phyloP scores from a whole-genome alignment of 2,329 filamentous ascomycete species.

The Ophiosphaerella narmari region DNA sequence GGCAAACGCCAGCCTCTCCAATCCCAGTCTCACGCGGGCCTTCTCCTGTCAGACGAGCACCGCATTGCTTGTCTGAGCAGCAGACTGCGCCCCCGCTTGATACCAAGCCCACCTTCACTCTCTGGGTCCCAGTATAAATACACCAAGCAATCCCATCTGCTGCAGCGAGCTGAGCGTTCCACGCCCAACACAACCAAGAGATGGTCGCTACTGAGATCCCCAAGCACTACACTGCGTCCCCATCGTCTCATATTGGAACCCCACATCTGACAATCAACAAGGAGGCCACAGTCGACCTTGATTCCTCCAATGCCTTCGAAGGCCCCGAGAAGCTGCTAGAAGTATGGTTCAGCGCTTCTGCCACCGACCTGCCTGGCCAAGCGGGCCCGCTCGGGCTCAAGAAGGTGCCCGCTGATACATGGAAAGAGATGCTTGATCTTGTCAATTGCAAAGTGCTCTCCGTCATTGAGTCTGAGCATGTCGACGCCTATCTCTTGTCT shows the following conservation, averaged over 20 bases:
- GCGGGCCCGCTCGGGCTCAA: slow-evolving; percentile 81
- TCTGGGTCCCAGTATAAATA: slow-evolving; percentile 1
- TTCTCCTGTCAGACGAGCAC: slow-evolving; percentile 95
- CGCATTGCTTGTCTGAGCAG: slow-evolving; percentile 95
- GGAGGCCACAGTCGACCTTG: slow-evolving; percentile 87
- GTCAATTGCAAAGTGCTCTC: slow-evolving; percentile 99
- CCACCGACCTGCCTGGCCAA: slow-evolving; percentile 71
- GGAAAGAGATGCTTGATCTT: slow-evolving; percentile 96
- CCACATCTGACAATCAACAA: slow-evolving; percentile 96
- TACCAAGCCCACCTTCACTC: slow-evolving; percentile 53
- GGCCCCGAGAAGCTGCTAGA: slow-evolving; percentile 97
- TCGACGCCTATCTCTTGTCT: slow-evolving; percentile 95
- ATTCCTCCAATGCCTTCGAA: slow-evolving; percentile 96
- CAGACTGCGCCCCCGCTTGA: slow-evolving; percentile 80
- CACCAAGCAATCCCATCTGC: slow-evolving; percentile 15
- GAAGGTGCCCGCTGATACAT: slow-evolving; percentile 78
- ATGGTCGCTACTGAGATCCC: slow-evolving; percentile 87
- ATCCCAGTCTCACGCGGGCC: slow-evolving; percentile 72
- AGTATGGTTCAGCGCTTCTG: slow-evolving; percentile 92
- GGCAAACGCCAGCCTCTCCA: slow-evolving; percentile 80
- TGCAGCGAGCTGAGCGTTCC: slow-evolving; percentile 22
- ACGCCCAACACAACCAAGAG: slow-evolving; percentile 53
- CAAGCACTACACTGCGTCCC: slow-evolving; percentile 79
- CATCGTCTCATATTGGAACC: slow-evolving; percentile 74
- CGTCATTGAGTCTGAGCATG: slow-evolving; percentile 86